Evolutionary conservation across 2,329 filamentous ascomycete genomes (phyloP).

Genomic region (Trichoderma pleuroti): DNA sequence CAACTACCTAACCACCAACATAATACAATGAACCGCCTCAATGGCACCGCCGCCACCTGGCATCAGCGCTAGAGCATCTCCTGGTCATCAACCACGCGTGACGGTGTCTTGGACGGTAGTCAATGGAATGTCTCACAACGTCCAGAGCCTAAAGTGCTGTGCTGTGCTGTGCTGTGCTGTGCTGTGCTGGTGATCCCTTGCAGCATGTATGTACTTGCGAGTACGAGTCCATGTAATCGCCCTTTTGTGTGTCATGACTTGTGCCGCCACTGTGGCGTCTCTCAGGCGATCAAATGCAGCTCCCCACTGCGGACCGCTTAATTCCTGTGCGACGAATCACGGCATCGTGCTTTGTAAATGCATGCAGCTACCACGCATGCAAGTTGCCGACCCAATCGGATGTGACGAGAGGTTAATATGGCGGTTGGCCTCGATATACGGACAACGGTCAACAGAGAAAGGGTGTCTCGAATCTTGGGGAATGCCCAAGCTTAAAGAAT

Average conservation of each 20-base stretch:
- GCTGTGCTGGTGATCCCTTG: no score
- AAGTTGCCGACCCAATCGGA: neutral
- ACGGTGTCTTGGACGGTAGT: neutral
- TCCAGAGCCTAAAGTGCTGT: neutral
- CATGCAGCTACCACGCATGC: neutral
- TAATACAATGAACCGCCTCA: neutral
- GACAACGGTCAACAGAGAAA: neutral
- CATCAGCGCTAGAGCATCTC: neutral
- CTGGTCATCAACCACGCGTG: neutral
- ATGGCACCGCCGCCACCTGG: neutral
- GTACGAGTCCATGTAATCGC: neutral
- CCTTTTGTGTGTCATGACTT: neutral
- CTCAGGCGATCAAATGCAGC: neutral
- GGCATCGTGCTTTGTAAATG: slow-evolving; percentile 15
- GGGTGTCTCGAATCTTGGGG: neutral
- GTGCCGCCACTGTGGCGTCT: neutral
- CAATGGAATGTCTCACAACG: neutral
- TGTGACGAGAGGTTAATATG: neutral
- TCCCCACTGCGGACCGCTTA: neutral
- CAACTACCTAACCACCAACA: neutral
- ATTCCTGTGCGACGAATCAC: slow-evolving; percentile 17
- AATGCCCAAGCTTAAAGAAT: neutral
- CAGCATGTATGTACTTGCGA: no score
- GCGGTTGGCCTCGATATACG: neutral
- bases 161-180: no score